Conservation (phyloP, 805 yeast genomes). For the Yamadazyma sp. region DNA sequence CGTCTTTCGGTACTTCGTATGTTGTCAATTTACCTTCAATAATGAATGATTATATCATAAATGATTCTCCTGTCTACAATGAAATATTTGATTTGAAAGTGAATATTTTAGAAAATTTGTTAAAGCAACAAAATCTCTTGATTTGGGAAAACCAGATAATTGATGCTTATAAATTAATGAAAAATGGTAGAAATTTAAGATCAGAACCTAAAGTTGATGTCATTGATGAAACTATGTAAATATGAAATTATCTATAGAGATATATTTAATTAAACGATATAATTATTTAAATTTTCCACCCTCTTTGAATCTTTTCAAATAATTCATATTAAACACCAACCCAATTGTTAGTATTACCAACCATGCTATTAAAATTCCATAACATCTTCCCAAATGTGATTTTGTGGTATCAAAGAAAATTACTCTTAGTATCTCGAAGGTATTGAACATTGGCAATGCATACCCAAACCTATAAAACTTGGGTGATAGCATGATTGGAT, state of each 20-base stretch:
- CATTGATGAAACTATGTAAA: slow-evolving; percentile 15
- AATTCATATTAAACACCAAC: slow-evolving; percentile 8
- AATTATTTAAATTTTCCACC: slow-evolving; percentile 3
- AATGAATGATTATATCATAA: slow-evolving; percentile 19
- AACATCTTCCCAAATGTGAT: slow-evolving; percentile 28
- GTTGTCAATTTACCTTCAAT: slow-evolving; percentile 23
- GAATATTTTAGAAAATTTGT: slow-evolving; percentile 21
- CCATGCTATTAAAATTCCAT: slow-evolving; percentile 30
- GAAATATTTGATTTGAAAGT: slow-evolving; percentile 25
- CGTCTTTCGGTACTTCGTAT: slow-evolving; percentile 16
- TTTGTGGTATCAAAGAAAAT: slow-evolving; percentile 33
- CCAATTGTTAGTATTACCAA: slow-evolving; percentile 19
- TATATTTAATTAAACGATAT: not conserved
- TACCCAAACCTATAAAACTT: slow-evolving; percentile 33
- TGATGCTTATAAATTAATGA: slow-evolving; percentile 19
- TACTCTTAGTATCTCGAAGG: slow-evolving; percentile 29
- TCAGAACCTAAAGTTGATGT: slow-evolving; percentile 21
- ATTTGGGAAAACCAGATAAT: slow-evolving; percentile 23
- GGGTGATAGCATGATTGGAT: slow-evolving; percentile 31
- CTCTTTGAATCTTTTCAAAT: slow-evolving; percentile 7
- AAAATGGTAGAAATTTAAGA: slow-evolving; percentile 18
- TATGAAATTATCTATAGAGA: not conserved
- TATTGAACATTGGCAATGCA: slow-evolving; percentile 34
- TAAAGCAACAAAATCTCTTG: slow-evolving; percentile 13
- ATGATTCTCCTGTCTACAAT: slow-evolving; percentile 15